Evolutionary conservation across 2,329 filamentous ascomycete species (phyloP).

Genomic region (Pseudohalonectria lignicola): DNA sequence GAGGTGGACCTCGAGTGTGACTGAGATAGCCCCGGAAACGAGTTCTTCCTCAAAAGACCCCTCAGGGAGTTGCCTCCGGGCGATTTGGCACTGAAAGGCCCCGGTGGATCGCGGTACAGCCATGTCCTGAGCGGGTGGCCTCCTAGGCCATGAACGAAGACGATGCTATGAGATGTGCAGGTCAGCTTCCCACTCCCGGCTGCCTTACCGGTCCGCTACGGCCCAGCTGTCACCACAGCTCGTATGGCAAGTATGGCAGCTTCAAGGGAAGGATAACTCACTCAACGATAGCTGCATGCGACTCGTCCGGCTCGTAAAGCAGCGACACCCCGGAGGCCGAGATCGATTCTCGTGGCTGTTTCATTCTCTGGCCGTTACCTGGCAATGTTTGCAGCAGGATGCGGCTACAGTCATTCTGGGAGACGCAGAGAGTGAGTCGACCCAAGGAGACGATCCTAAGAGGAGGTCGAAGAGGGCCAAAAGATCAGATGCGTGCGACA

Average conservation of each 20-base stretch:
- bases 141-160: slow-evolving; percentile 19
- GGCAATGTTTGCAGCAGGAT: too few species aligned
- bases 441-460: too few species aligned
- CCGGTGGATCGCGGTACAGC: slow-evolving; percentile 10
- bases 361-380: slow-evolving; percentile 15
- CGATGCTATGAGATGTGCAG: slow-evolving; percentile 12
- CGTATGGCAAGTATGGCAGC: too few species aligned
- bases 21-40: too few species aligned
- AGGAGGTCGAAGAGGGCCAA: too few species aligned
- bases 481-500: too few species aligned
- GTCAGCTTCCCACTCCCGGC: neutral
- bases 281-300: slow-evolving; percentile 16
- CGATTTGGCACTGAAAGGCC: slow-evolving; percentile 1
- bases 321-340: slow-evolving; percentile 18
- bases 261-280: too few species aligned
- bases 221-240: too few species aligned
- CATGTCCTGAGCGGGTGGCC: slow-evolving; percentile 20
- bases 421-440: too few species aligned
- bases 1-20: neutral
- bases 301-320: slow-evolving; percentile 19
- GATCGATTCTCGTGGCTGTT: slow-evolving; percentile 13
- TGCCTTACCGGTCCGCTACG: too few species aligned
- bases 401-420: too few species aligned
- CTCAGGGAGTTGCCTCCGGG: slow-evolving; percentile 4
- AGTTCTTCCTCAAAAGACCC: slow-evolving; percentile 12